These are phyloP conservation scores for Gillenia trifoliata DNA, from an alignment of 306 rosid genomes.

Conservation along the genomic window DNA sequence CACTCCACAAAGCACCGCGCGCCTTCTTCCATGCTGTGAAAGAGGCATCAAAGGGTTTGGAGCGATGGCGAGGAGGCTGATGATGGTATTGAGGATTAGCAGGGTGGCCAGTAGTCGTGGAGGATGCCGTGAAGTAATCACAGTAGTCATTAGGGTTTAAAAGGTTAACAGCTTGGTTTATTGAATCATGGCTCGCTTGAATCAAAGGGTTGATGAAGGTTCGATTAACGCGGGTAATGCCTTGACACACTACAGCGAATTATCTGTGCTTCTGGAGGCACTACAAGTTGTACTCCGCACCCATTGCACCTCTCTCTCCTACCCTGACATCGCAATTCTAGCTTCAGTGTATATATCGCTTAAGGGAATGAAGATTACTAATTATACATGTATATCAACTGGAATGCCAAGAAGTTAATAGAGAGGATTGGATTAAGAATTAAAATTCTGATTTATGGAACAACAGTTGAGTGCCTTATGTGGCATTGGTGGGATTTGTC, in stretches of 20 bases:
- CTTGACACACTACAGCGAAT: constrained; percentile 38
- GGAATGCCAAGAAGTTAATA: too few relatives aligned
- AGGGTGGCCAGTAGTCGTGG: too few relatives aligned
- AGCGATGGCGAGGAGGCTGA: constrained; percentile 17
- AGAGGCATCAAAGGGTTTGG: constrained; percentile 4
- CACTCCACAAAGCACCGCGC: constrained; percentile 52
- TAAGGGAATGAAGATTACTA: neutral
- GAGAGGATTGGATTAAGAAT: too few relatives aligned
- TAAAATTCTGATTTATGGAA: neutral
- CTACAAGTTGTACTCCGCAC: constrained; percentile 33
- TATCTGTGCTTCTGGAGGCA: constrained; percentile 24
- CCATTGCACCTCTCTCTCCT: constrained; percentile 30
- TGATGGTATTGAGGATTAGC: too few relatives aligned
- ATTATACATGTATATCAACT: neutral
- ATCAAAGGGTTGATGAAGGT: neutral
- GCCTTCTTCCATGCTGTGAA: constrained; percentile 28
- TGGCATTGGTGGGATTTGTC: neutral
- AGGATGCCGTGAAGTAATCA: too few relatives aligned
- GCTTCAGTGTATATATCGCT: neutral
- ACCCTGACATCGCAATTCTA: constrained; percentile 4
- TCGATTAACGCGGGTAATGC: constrained; percentile 19
- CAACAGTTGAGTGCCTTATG: neutral
- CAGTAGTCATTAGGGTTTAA: too few relatives aligned
- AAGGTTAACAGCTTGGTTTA: neutral
- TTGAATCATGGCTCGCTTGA: constrained; percentile 5